Conservation (phyloP, 2,329 filamentous ascomycete species). For the Huntiella bhutanensis region DNA sequence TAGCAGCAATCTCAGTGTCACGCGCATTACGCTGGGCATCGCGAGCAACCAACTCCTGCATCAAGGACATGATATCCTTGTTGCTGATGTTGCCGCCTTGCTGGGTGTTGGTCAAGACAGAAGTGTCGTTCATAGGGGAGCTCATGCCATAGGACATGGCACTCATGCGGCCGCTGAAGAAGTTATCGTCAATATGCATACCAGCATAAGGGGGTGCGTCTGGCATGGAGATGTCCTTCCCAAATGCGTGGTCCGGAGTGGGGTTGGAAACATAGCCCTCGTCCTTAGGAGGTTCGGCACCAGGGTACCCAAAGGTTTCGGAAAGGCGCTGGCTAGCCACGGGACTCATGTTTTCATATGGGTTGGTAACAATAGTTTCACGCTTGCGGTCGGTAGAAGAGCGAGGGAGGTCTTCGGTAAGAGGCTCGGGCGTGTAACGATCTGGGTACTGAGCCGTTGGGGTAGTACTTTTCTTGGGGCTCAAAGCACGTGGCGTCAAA, state of each 20-base stretch:
- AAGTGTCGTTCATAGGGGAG: constrained; percentile 76
- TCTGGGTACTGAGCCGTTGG: constrained; percentile 18
- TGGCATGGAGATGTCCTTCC: constrained; percentile 27
- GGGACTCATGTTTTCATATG: constrained; percentile 46
- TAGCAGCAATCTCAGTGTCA: constrained; percentile 90
- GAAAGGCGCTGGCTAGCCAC: constrained; percentile 32
- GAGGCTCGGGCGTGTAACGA: neutral
- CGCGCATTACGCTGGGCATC: constrained; percentile 91
- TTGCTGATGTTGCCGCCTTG: constrained; percentile 70
- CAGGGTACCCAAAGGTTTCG: constrained; percentile 25
- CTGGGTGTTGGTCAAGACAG: constrained; percentile 46
- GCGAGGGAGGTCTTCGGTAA: constrained; percentile 19
- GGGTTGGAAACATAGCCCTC: constrained; percentile 82
- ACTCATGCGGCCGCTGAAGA: constrained; percentile 54
- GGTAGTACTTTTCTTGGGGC: constrained; percentile 21
- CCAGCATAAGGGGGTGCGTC: constrained; percentile 20
- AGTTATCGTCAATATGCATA: constrained; percentile 40
- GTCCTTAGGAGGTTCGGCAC: constrained; percentile 25
- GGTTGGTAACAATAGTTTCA: constrained; percentile 47
- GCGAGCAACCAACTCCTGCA: constrained; percentile 95
- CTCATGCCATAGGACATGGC: constrained; percentile 83
- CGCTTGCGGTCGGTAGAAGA: constrained; percentile 41
- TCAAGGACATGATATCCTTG: constrained; percentile 88
- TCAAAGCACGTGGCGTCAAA: constrained; percentile 26
- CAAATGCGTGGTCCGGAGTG: constrained; percentile 26